Base-by-base conservation (phyloP, 768 basidiomycete species). In the Trametes meyenii region DNA sequence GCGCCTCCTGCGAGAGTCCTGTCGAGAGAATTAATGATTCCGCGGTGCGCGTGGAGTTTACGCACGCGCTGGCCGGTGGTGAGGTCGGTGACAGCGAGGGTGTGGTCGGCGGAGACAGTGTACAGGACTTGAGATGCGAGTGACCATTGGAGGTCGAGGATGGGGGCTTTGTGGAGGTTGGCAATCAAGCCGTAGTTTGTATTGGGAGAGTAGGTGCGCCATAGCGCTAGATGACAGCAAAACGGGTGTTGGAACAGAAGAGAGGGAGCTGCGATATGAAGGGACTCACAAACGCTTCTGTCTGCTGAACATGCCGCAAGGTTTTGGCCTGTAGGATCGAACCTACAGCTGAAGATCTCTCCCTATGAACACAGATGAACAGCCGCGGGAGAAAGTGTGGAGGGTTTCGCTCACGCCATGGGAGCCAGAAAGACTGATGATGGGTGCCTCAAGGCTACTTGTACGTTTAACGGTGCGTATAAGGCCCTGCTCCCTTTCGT, bases 281-380 rank as follows among this genome's bases (percentile, higher is more conserved):
- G 35, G n/a, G 24, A 85, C 93, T 74, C 69, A 93, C 95, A 96
- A 64, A 98, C 88, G 64, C 88, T 88, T 69, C 92, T 81, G 76
- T 99, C 96, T 2, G 90, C 83, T 14, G 93, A 95, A 71, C 90
- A 93, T 10, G 94, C 94, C 42, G 96, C 97, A 60, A 98, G 86
- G 66, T 92, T 92, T 73, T 96, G 89, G 4, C 97, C 97, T 2
- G 90, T 90, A 14, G 95, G 94, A 70, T 96, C 94, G 72, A 98
- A 98, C 67, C 93, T 84, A 77, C 94, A 93, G 66, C 91, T 91
- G 64, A 96, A 65, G 63, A 98, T 92, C 77, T 99, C 97, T 8
- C 81, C 87, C 89, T 90, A 43, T 62, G 40, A 5, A 14, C 26
- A 39, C 10, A 17, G 26, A 12, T 58, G 14, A 48, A 43, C 44